Evolutionary conservation across 192 early-diverging fungal species (phyloP).

Genomic region (Haplosporangium gracile): DNA sequence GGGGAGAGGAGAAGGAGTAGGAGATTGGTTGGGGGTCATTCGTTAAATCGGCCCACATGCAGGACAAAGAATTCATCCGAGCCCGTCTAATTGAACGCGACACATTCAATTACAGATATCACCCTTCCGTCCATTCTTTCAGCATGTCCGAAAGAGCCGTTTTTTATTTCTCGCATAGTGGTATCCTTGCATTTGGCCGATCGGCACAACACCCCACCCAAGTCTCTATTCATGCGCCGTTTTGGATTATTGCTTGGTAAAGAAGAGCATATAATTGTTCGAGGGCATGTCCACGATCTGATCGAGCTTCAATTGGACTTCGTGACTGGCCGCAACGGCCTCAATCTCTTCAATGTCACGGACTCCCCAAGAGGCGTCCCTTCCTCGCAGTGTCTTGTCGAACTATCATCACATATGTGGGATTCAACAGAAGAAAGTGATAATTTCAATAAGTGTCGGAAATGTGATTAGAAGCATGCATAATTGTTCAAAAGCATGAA

Average conservation of each 20-base stretch:
- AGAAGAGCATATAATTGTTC: slow-evolving; percentile 47
- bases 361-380: slow-evolving; percentile 48
- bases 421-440: background rate
- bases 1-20: too few species aligned
- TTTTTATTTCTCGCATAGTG: too few species aligned
- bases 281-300: slow-evolving; percentile 34
- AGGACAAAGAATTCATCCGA: too few species aligned
- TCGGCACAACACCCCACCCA: background rate
- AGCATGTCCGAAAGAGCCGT: too few species aligned
- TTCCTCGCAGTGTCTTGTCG: slow-evolving; percentile 32
- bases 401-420: slow-evolving; percentile 11
- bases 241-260: slow-evolving; percentile 19
- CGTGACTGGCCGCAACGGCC: slow-evolving; percentile 17
- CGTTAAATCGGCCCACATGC: too few species aligned
- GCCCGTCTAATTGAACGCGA: too few species aligned
- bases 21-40: too few species aligned
- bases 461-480: too few species aligned
- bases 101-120: slow-evolving; percentile 5
- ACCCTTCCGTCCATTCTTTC: background rate
- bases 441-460: background rate
- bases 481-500: background rate
- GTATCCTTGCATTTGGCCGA: too few species aligned
- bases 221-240: background rate
- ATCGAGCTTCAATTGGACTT: slow-evolving; percentile 28
- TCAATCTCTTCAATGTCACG: slow-evolving; percentile 49